A percentile compares a stretch with the other conserved stretches of the same genome.
phyloP scores from a whole-genome alignment of 441 rosid genomes.

The Arabidopsis hybrid region DNA sequence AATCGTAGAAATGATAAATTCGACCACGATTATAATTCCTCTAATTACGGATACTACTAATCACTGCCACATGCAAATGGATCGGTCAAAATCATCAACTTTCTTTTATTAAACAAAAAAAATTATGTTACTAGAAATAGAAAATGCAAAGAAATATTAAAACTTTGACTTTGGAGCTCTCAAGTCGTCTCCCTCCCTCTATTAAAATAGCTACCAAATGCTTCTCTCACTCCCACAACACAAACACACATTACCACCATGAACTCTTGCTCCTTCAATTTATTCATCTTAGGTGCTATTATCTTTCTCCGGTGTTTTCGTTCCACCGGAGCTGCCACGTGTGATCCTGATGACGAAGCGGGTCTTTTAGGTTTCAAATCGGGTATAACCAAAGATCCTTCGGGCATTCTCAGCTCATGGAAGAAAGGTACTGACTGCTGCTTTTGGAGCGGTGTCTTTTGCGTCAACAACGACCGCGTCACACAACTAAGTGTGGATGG shows the following conservation, averaged over 20 bases:
- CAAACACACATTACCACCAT: neutral
- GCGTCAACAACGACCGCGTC: slow-evolving; percentile 55
- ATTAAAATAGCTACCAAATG: neutral
- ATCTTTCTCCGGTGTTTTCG: slow-evolving; percentile 11
- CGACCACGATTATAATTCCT: neutral
- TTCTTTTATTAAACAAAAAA: neutral
- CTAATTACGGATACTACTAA: neutral
- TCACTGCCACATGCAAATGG: neutral
- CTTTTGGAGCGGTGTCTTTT: slow-evolving; percentile 4
- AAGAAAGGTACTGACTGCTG: neutral
- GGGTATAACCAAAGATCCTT: slow-evolving; percentile 25
- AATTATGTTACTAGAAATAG: neutral
- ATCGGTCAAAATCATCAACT: neutral
- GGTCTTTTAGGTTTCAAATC: slow-evolving; percentile 72
- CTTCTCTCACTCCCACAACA: neutral
- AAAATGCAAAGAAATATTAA: neutral
- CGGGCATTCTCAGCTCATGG: neutral
- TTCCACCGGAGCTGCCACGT: slow-evolving; percentile 49
- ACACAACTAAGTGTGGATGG: slow-evolving; percentile 30
- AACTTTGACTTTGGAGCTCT: neutral
- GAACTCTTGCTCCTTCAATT: neutral
- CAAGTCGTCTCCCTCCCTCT: neutral
- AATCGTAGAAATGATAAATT: neutral
- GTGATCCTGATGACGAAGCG: slow-evolving; percentile 62
- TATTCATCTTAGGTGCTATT: neutral